These are phyloP conservation scores for Oxytropis ochrocephala DNA, from an alignment of 306 rosid genomes.

Conservation along the genomic window DNA sequence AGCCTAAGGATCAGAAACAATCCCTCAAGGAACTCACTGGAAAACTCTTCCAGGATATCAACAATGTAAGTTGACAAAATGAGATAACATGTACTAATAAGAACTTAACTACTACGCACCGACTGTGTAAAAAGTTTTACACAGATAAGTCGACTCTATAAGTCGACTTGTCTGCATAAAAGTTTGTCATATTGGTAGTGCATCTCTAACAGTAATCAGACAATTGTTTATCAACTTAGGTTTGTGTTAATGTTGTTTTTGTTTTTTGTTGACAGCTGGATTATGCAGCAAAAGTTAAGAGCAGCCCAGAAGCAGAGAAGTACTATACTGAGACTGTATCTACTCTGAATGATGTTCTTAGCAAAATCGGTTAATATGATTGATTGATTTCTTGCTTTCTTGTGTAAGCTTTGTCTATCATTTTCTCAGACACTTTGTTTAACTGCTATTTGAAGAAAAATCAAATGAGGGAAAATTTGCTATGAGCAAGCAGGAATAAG, in stretches of 20 bases:
- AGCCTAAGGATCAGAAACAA: constrained; percentile 71
- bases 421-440: constrained; percentile 33
- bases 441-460: constrained; percentile 39
- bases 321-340: constrained; percentile 73
- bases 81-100: neutral
- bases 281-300: constrained; percentile 89
- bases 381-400: constrained; percentile 30
- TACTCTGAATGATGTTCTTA: constrained; percentile 69
- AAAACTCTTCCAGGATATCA: constrained; percentile 74
- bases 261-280: constrained; percentile 56
- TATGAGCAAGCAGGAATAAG: neutral
- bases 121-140: too few relatives aligned
- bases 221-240: neutral
- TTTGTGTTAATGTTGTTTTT: neutral
- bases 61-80: constrained; percentile 47
- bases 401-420: constrained; percentile 39
- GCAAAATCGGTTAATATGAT: constrained; percentile 66
- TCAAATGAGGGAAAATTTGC: constrained; percentile 29
- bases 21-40: constrained; percentile 70
- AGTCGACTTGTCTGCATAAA: too few relatives aligned
- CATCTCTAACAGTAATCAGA: neutral
- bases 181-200: too few relatives aligned
- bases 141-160: too few relatives aligned
- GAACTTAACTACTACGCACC: too few relatives aligned
- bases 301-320: constrained; percentile 84